Base-by-base conservation (phyloP, 352 stramenopile genomes). In the Blastocystis sp. region DNA sequence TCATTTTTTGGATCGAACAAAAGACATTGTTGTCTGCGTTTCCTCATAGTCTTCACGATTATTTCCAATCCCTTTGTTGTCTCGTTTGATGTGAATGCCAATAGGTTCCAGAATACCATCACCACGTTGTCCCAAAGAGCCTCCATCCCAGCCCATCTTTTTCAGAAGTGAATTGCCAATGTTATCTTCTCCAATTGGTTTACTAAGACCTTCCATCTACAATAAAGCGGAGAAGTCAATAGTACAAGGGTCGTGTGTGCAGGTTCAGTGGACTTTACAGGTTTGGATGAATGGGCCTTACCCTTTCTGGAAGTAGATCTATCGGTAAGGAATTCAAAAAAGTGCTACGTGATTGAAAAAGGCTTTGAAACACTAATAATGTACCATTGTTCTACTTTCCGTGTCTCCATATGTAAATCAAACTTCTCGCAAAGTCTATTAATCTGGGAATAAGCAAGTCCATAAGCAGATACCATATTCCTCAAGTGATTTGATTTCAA, bases 121-220 rank as follows among this genome's bases (percentile, higher is more conserved):
- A 33, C 51, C 51, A 33, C 73, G 37, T 27, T 88, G 58, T 42
- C 77, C 77, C 13, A 88, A 37, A 44, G n/a, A 22, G 15, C 62
- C 77, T 77, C 77, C 77, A 19, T 88, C 77, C 58, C 58, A 88
- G 17, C 77, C 77, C 77, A 88, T 79, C 42, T 75, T 88, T 42
- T 88, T 73, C 27, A 88, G 54, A 44, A 88, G 17, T 2, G 27
- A 51, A 33, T 64, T 81, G 35, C 69, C 69, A 17, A 59, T 81
- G n/a, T 81, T 81, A 5, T 81, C 69, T n/a, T 56, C 44, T 24
- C 42, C 24, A 15, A 81, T 59, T 5, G 69, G 69, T 27, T 48
- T 81, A 24, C 33, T 59, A 3, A 81, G 48, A 64, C 69, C 69
- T 54, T 81, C 69, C 69, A 81, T 81, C 69, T 81, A 64, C n/a